Evolutionary conservation across 306 rosid species (phyloP), one percentile per base, ranked within the genome.

Genomic region (Morella rubra): DNA sequence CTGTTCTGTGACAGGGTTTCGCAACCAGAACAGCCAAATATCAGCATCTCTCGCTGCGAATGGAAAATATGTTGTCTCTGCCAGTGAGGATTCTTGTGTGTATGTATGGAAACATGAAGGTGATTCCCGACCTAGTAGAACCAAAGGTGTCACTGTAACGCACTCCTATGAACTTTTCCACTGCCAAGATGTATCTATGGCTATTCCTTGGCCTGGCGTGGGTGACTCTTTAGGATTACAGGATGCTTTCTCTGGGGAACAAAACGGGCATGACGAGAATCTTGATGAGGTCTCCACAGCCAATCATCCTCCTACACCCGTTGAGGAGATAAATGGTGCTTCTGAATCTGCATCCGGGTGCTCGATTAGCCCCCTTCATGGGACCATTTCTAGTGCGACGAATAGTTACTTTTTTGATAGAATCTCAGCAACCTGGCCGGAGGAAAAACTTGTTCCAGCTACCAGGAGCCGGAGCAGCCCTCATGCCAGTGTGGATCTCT

Each of bases 51-150:
- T 92, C 77, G 81, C 97, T 4, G 86, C 91, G 51, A 88, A 91
- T 58, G 99, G 98, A 60, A 92, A 85, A 84, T 88, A 89, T 41
- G 85, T 96, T 82, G 88, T 96, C 24, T 89, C 97, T 44, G 98
- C 99, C 62, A 96, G 99, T 19, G 99, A 92, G 91, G 98, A 92
- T 82, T 92, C 97, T 72, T 88, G 89, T 77, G 98, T 96, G 56
- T 96, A 88, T 82, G 69, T 96, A 79, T 96, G 99, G 99, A 96
- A 91, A 85, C 94, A 96, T 13, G 97, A 95, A 87, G 93, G 93
- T 1, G 89, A 89, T 80, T 88, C 97, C 84, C 87, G 98, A 47
- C 99, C 97, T 14, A 88, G 85, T 86, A 82, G 97, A 82, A 89
- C 85, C 84, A 92, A 87, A 84, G 83, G 90, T n/a, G 91, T 92